Base-by-base conservation (phyloP, 73 alveolate genomes). In the Symbiodinium natans region DNA sequence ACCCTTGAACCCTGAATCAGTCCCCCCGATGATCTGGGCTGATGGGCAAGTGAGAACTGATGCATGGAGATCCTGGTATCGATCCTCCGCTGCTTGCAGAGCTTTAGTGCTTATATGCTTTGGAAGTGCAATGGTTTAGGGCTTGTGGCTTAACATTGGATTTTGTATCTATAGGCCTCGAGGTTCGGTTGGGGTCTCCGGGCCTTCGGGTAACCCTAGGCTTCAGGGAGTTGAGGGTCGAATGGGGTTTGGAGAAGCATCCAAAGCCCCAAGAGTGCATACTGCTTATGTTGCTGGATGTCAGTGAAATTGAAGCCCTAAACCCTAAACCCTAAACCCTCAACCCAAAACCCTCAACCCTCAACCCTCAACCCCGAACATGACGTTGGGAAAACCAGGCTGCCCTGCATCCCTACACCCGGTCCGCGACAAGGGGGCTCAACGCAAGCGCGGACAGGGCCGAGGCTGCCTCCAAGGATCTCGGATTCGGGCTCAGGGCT, bases 1-100 rank as follows among this genome's bases (percentile, higher is more conserved):
- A 29, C 36, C 80, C 36, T 63, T 11, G 80, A 63, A 5, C 38
- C 27, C 36, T 29, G 3, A 6, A 9, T 46, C 59, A 46, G 6
- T 9, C 59, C 6, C 21, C 59, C 13, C 6, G 13, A 36, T 2
- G 17, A 9, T 63, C 80, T 63, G 38, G 80, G 80, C 80, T 29
- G 36, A 13, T 36, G 11, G 80, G 33, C 80, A 63, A 36, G 80
- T 36, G 17, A 63, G 80, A n/a, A 63, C 80, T 13, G 80, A 63
- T 31, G 38, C 80, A 11, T 63, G 80, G 80, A 63, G 80, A 8
- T 63, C 80, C 36, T 27, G 40, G 80, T 63, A 63, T 31, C 80
- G 80, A 63, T 63, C 80, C 80, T 63, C 38, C 59, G 59, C 59
- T n/a, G n/a, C n/a, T n/a, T n/a, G n/a, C n/a, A n/a, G n/a, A n/a